A percentile compares a stretch with the other conserved stretches of the same genome.
These are phyloP conservation scores for Aspergillus pseudonomiae DNA, from an alignment of 2,329 filamentous ascomycete genomes.

Conservation along the genomic window DNA sequence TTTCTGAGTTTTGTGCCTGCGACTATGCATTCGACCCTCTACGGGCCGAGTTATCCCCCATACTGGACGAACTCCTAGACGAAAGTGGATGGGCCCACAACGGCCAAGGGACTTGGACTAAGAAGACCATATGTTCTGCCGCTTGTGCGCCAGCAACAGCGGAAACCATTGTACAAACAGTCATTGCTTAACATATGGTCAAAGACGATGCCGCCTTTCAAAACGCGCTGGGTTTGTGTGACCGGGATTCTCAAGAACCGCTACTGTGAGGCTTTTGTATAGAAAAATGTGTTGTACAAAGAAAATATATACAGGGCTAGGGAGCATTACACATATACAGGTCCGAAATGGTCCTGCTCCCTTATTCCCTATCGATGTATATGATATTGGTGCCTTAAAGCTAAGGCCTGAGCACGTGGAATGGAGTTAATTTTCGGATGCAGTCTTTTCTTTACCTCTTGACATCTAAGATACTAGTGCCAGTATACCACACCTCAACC, in stretches of 20 bases:
- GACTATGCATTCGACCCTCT: slow-evolving; percentile 38
- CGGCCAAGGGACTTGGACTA: slow-evolving; percentile 34
- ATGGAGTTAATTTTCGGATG: neutral
- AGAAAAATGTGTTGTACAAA: neutral
- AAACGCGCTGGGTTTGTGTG: neutral
- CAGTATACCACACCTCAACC: neutral
- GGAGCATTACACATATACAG: neutral
- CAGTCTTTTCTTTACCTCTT: neutral
- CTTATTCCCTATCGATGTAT: neutral
- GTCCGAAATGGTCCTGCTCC: neutral
- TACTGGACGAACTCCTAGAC: slow-evolving; percentile 28
- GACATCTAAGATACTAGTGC: no score
- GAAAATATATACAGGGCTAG: neutral
- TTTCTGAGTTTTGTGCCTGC: slow-evolving; percentile 31
- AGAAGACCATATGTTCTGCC: neutral
- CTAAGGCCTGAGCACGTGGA: slow-evolving; percentile 10
- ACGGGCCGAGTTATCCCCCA: slow-evolving; percentile 29
- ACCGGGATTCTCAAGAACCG: no score
- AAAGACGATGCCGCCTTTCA: neutral
- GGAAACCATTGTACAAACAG: neutral
- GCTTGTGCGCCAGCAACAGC: neutral
- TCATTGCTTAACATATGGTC: neutral
- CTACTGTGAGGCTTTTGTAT: neutral
- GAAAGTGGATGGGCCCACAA: slow-evolving; percentile 34
- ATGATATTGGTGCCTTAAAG: slow-evolving; percentile 6